Percentiles rank a stretch among this genome's conserved stretches.
phyloP scores from a whole-genome alignment of 495 filamentous ascomycete species.

The Penicillium paradoxum region DNA sequence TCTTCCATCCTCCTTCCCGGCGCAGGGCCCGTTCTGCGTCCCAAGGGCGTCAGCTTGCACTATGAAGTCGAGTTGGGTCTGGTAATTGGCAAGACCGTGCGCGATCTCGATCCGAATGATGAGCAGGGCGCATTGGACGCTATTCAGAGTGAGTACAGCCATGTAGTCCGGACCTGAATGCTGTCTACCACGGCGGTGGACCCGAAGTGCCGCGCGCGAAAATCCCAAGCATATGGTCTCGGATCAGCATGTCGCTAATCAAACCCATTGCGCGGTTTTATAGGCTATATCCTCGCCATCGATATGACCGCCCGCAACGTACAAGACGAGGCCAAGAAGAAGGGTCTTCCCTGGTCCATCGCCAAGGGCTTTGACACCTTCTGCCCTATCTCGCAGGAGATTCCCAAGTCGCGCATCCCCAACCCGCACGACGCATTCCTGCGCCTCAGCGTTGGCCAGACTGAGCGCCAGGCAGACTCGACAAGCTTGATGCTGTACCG shows the following conservation, averaged over 20 bases:
- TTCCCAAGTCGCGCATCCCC: conserved; percentile 69
- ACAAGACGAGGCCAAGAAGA: conserved; percentile 93
- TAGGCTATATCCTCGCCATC: conserved; percentile 78
- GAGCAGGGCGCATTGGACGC: conserved; percentile 49
- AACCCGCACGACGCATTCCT: conserved; percentile 86
- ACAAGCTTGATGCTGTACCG: conserved; percentile 88
- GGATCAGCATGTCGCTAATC: not conserved
- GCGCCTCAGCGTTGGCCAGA: conserved; percentile 71
- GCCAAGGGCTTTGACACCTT: conserved; percentile 98
- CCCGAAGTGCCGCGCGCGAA: not conserved
- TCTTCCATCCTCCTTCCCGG: conserved; percentile 73
- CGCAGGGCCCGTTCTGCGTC: conserved; percentile 76
- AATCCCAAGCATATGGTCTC: not conserved
- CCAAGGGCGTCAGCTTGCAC: conserved; percentile 76
- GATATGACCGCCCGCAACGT: conserved; percentile 93
- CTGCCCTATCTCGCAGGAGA: conserved; percentile 73
- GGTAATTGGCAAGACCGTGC: conserved; percentile 71
- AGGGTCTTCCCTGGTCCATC: conserved; percentile 93
- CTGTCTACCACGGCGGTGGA: not conserved
- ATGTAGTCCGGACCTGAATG: not conserved
- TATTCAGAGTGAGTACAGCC: conserved; percentile 41
- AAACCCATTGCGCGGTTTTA: not conserved
- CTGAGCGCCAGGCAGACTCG: conserved; percentile 72
- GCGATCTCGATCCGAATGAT: conserved; percentile 63
- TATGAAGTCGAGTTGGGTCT: conserved; percentile 94